Base-by-base conservation (phyloP, 768 basidiomycete genomes). In the Russula emetica region DNA sequence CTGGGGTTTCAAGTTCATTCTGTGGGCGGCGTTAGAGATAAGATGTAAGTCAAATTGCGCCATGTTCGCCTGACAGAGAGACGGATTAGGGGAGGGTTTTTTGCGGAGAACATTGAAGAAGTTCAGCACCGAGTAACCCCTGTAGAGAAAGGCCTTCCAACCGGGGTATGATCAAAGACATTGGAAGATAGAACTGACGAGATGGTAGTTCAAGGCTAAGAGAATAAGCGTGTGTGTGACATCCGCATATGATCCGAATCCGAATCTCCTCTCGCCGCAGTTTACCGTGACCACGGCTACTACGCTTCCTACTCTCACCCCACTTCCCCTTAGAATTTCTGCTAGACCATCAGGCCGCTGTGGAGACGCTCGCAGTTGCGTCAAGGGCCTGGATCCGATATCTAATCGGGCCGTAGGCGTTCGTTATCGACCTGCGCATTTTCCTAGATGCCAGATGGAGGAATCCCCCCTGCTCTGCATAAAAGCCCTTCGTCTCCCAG, bases 61-160 rank as follows among this genome's bases (percentile, higher is more conserved):
- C 60, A 8, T 56, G 60, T 28, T 34, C 26, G 22, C 40, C 20
- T 32, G 32, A 22, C 24, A 70, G 45, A 70, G 45, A 22, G 45
- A 42, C 60, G 62, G 64, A 76, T 50, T 26, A 74, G 66, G 18
- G 74, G 73, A 11, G 58, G 44, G 45, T 53, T 66, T 36, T 66
- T 69, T 44, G 64, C 59, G 26, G 36, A 82, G 75, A 66, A 81
- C 76, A 44, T 82, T 81, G 60, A 78, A 44, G 42, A 44, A 44
- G 42, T 44, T 44, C 66, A 65, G 82, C 64, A 70, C 78, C 80
- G 76, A 82, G 84, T 78, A 81, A 83, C 13, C 82, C 83, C 69
- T 79, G 71, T 70, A 71, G 74, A 22, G 71, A 13, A 13, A 13
- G 69, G 9, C 63, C 75, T 74, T 28, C 71, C 74, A 16, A 71